Evolutionary conservation across 192 early-diverging fungal species (phyloP).

Genomic region (Helicostylum pulchrum): DNA sequence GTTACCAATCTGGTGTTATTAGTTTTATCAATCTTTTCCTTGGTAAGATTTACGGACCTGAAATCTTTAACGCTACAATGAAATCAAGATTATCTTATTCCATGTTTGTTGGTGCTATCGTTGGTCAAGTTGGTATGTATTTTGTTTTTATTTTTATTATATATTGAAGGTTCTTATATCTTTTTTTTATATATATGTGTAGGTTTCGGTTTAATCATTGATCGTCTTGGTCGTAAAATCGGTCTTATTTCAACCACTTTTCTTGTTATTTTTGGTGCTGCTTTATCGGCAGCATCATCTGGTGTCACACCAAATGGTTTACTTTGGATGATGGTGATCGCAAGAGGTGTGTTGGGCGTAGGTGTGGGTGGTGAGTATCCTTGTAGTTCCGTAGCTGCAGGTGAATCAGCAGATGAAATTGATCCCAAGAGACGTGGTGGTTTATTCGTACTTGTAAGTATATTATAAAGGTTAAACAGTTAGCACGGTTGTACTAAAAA

Average conservation of each 20-base stretch:
- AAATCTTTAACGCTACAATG: conserved; percentile 35
- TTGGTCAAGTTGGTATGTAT: conserved; percentile 45
- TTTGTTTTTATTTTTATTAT: background rate
- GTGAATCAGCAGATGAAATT: conserved; percentile 51
- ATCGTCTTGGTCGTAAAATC: conserved; percentile 53
- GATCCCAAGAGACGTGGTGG: conserved; percentile 34
- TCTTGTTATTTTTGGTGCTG: conserved; percentile 47
- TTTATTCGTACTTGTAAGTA: conserved; percentile 29
- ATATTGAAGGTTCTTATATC: background rate
- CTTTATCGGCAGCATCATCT: conserved; percentile 38
- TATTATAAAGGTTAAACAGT: background rate
- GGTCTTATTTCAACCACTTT: conserved; percentile 45
- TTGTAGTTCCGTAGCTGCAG: conserved; percentile 49
- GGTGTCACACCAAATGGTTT: conserved; percentile 39
- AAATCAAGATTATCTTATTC: conserved; percentile 46
- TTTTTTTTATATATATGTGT: background rate
- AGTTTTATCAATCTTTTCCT: conserved; percentile 47
- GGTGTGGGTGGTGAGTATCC: conserved; percentile 53
- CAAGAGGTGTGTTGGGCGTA: conserved; percentile 44
- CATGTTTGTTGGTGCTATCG: conserved; percentile 49
- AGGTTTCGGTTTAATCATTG: conserved; percentile 47
- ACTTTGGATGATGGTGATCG: conserved; percentile 46
- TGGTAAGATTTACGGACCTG: conserved; percentile 39
- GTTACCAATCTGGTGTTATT: conserved; percentile 54
- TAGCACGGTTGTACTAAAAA: background rate